Evolutionary conservation across 495 filamentous ascomycete species (phyloP).

Genomic region (Hyaloscypha bicolor): DNA sequence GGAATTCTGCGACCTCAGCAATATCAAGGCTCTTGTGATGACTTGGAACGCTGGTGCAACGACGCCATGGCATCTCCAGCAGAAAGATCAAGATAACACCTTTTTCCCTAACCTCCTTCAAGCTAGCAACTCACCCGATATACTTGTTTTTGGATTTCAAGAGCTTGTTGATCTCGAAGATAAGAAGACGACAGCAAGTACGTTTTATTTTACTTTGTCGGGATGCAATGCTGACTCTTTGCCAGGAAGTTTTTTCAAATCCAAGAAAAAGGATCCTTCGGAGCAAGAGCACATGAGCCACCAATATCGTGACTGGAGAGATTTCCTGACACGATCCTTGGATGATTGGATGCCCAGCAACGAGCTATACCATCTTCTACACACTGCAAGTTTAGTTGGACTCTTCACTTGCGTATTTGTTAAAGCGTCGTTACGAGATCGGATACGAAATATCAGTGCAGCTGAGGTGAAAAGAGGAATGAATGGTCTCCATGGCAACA

Average conservation of each 20-base stretch:
- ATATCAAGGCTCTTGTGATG: constrained; percentile 75
- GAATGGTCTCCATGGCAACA: constrained; percentile 93
- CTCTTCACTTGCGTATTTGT: constrained; percentile 96
- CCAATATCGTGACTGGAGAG: constrained; percentile 94
- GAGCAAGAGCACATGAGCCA: constrained; percentile 96
- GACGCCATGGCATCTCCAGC: constrained; percentile 78
- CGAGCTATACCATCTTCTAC: constrained; percentile 81
- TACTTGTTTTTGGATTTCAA: constrained; percentile 96
- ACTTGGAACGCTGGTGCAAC: constrained; percentile 97
- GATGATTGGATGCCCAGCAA: constrained; percentile 81
- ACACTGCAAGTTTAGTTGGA: constrained; percentile 87
- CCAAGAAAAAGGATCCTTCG: constrained; percentile 88
- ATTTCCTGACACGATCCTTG: constrained; percentile 77
- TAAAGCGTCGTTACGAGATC: constrained; percentile 70
- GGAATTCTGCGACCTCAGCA: constrained; percentile 81
- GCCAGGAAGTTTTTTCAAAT: constrained; percentile 67
- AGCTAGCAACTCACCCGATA: constrained; percentile 75
- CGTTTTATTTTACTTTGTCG: constrained; percentile 33
- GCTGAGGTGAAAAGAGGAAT: constrained; percentile 93
- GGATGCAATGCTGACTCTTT: neutral
- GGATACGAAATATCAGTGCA: constrained; percentile 73
- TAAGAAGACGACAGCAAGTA: constrained; percentile 94
- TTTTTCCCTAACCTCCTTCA: constrained; percentile 79
- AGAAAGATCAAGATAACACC: constrained; percentile 61
- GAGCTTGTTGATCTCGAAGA: constrained; percentile 96